Conservation (phyloP, 2,329 filamentous ascomycete species). For the Acrocalymma vagum region DNA sequence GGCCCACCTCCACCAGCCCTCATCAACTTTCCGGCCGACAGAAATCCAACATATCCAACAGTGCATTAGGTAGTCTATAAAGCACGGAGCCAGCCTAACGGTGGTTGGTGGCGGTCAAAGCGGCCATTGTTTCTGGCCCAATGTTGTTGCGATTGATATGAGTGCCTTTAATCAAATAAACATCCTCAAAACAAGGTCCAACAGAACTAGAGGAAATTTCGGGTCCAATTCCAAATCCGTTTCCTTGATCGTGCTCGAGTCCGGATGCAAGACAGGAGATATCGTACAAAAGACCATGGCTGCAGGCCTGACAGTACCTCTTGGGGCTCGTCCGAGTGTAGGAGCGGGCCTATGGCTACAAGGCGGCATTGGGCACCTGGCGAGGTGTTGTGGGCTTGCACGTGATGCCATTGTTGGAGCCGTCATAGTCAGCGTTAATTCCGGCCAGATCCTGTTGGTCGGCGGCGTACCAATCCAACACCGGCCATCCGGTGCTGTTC, state of each 20-base stretch:
- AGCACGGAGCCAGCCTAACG: constrained; percentile 56
- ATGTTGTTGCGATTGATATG: constrained; percentile 68
- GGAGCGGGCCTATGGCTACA: constrained; percentile 71
- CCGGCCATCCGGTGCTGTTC: constrained; percentile 51
- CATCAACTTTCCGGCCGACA: constrained; percentile 57
- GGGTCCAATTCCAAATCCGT: constrained; percentile 20
- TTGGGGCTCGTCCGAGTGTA: constrained; percentile 70
- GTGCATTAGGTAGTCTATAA: constrained; percentile 66
- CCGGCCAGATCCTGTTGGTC: constrained; percentile 58
- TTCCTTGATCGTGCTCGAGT: constrained; percentile 59
- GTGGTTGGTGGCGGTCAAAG: constrained; percentile 68
- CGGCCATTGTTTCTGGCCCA: constrained; percentile 63
- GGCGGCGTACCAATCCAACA: constrained; percentile 61
- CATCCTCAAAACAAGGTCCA: constrained; percentile 47
- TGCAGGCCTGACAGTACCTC: constrained; percentile 62
- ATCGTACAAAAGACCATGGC: constrained; percentile 60
- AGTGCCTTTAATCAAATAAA: constrained; percentile 61
- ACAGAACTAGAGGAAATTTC: too few species aligned
- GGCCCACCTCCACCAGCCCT: constrained; percentile 55
- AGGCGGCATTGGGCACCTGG: constrained; percentile 70
- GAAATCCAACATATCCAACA: constrained; percentile 59
- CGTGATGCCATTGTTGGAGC: constrained; percentile 70
- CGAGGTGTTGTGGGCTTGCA: constrained; percentile 63
- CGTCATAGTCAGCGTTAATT: constrained; percentile 62
- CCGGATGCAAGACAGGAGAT: constrained; percentile 66